A percentile compares a stretch with the other conserved stretches of the same genome.
Conservation (phyloP, 2,329 filamentous ascomycete species). For the Bipolaris sorokiniana region DNA sequence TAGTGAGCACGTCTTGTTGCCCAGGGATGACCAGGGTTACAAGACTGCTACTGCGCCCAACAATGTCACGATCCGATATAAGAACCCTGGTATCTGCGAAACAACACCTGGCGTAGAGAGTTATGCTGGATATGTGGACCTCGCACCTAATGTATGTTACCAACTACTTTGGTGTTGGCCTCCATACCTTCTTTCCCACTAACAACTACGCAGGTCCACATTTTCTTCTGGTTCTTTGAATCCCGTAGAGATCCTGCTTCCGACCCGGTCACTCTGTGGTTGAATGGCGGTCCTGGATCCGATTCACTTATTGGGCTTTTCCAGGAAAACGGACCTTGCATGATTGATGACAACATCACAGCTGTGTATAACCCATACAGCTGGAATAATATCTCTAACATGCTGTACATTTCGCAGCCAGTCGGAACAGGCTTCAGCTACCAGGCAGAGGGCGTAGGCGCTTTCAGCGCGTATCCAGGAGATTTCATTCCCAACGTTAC, state of each 20-base stretch:
- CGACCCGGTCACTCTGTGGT: constrained; percentile 59
- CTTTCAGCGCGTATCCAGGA: constrained; percentile 49
- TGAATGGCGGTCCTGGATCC: constrained; percentile 60
- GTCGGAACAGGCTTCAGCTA: constrained; percentile 64
- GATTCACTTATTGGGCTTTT: constrained; percentile 63
- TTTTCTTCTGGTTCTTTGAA: constrained; percentile 60
- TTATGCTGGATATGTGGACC: constrained; percentile 55
- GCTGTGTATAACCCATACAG: constrained; percentile 60
- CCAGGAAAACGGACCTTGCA: constrained; percentile 43
- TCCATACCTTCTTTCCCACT: neutral
- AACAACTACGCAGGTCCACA: constrained; percentile 34
- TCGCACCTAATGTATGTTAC: constrained; percentile 33
- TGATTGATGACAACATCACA: constrained; percentile 28
- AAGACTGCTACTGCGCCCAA: constrained; percentile 55
- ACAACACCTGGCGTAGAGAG: constrained; percentile 59
- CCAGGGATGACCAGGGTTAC: constrained; percentile 51
- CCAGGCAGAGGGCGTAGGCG: constrained; percentile 26
- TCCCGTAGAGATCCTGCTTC: constrained; percentile 55
- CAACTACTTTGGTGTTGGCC: neutral
- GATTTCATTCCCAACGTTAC: constrained; percentile 55
- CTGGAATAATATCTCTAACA: constrained; percentile 65
- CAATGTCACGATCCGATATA: constrained; percentile 57
- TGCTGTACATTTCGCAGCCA: constrained; percentile 68
- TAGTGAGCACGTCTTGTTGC: constrained; percentile 37
- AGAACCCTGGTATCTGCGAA: constrained; percentile 61